A percentile compares a stretch with the other conserved stretches of the same genome.
phyloP scores from a whole-genome alignment of 2,329 filamentous ascomycete species.

The Apiospora marii region DNA sequence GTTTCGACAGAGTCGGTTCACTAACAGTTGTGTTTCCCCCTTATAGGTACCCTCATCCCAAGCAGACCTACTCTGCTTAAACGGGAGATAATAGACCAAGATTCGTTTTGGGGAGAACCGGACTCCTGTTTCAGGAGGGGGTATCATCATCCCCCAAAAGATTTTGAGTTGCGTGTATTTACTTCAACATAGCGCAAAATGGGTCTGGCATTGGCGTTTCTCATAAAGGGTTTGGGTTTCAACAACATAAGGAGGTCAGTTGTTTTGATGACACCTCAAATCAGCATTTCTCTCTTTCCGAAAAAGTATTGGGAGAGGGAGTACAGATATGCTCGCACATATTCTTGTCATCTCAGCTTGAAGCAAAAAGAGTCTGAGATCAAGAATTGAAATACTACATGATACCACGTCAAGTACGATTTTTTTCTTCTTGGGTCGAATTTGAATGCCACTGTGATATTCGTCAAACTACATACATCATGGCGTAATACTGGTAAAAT shows the following conservation, averaged over 20 bases:
- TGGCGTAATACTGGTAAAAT: background rate
- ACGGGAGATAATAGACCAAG: constrained; percentile 22
- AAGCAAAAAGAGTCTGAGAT: background rate
- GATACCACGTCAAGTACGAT: background rate
- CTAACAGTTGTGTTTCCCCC: background rate
- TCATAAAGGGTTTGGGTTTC: constrained; percentile 24
- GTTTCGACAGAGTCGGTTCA: background rate
- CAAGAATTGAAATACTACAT: constrained; percentile 1
- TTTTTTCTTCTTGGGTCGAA: too few relatives aligned
- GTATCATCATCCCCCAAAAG: background rate
- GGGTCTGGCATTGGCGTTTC: constrained; percentile 24
- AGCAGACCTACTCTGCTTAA: constrained; percentile 70
- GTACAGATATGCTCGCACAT: background rate
- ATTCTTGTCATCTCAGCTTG: constrained; percentile 3
- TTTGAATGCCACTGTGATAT: too few relatives aligned
- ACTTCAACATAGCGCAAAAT: constrained; percentile 26
- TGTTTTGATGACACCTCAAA: background rate
- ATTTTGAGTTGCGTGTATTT: constrained; percentile 20
- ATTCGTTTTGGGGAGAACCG: background rate
- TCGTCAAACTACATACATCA: background rate
- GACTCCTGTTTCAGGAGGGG: background rate
- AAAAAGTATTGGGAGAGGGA: background rate
- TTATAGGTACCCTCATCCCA: constrained; percentile 77
- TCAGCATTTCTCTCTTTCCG: background rate
- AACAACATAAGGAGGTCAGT: constrained; percentile 19